These are phyloP conservation scores for Cyclotella cryptica DNA, from an alignment of 108 stramenopile species.

Conservation along the genomic window DNA sequence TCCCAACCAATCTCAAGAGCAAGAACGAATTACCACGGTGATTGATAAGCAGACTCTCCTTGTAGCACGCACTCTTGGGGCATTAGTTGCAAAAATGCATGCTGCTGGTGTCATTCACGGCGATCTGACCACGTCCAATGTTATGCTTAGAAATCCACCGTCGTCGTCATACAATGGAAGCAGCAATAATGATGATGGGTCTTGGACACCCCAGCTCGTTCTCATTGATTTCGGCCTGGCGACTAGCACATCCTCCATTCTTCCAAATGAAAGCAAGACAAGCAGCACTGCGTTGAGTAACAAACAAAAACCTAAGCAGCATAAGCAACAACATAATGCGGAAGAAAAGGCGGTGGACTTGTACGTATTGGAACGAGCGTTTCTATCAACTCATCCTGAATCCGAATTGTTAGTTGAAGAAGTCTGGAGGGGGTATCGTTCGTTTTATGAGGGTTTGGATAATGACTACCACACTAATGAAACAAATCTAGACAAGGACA, in stretches of 20 bases:
- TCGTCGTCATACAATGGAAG: slow-evolving; percentile 14
- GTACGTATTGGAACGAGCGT: slow-evolving; percentile 95
- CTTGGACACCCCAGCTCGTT: slow-evolving; percentile 51
- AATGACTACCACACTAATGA: slow-evolving; percentile 13
- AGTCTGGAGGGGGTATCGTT: slow-evolving; percentile 64
- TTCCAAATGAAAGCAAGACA: slow-evolving; percentile 4
- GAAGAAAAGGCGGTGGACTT: slow-evolving; percentile 99
- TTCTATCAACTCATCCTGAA: slow-evolving; percentile 92
- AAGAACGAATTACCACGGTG: slow-evolving; percentile 42
- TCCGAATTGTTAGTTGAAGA: slow-evolving; percentile 71
- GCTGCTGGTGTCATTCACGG: slow-evolving; percentile 92
- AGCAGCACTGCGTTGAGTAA: not conserved
- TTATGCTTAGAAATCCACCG: slow-evolving; percentile 66
- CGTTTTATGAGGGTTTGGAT: slow-evolving; percentile 61
- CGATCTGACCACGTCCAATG: slow-evolving; percentile 97
- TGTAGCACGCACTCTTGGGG: slow-evolving; percentile 73
- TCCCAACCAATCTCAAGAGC: slow-evolving; percentile 8
- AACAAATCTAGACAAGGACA: not conserved
- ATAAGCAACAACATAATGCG: slow-evolving; percentile 62
- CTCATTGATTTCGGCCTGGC: slow-evolving; percentile 97
- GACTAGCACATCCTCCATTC: slow-evolving; percentile 23
- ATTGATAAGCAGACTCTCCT: slow-evolving; percentile 40
- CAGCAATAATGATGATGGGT: slow-evolving; percentile 12
- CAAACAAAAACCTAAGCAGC: slow-evolving; percentile 35
- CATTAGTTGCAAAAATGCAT: slow-evolving; percentile 86